These are phyloP conservation scores for Ormosia semicastrata DNA, from an alignment of 306 rosid species.

Conservation along the genomic window DNA sequence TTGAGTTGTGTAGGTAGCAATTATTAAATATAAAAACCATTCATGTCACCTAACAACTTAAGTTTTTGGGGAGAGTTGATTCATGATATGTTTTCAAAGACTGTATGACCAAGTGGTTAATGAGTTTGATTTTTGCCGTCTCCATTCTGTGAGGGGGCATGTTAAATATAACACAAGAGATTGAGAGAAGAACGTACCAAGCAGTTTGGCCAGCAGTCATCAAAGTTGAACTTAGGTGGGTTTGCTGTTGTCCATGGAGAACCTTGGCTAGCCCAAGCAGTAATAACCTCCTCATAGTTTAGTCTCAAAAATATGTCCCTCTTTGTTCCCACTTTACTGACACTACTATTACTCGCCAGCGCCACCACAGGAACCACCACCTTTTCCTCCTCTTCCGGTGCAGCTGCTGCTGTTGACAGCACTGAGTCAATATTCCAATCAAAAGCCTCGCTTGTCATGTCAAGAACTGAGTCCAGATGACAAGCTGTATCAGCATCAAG, in stretches of 20 bases:
- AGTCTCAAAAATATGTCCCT: conserved; percentile 57
- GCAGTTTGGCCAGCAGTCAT: conserved; percentile 51
- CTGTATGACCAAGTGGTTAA: no score
- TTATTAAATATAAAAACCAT: no score
- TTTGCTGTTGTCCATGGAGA: conserved; percentile 74
- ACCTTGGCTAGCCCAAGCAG: conserved; percentile 69
- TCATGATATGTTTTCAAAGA: no score
- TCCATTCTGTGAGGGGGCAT: no score
- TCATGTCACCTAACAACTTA: not conserved
- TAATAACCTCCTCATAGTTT: conserved; percentile 72
- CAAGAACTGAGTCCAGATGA: conserved; percentile 41
- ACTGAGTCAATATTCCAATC: conserved; percentile 43
- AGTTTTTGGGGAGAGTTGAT: no score
- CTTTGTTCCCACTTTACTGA: conserved; percentile 20
- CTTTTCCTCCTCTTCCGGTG: conserved; percentile 33
- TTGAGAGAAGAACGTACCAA: conserved; percentile 43
- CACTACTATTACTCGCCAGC: not conserved
- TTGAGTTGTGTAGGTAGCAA: no score
- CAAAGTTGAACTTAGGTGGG: conserved; percentile 54
- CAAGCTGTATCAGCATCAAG: conserved; percentile 33
- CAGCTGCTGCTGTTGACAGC: not conserved
- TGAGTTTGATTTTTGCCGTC: no score
- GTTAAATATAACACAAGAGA: not conserved
- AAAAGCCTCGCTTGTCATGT: conserved; percentile 35
- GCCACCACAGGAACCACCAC: not conserved